phyloP scores from a whole-genome alignment of 805 yeast species.

The Starmerella vaccinii region DNA sequence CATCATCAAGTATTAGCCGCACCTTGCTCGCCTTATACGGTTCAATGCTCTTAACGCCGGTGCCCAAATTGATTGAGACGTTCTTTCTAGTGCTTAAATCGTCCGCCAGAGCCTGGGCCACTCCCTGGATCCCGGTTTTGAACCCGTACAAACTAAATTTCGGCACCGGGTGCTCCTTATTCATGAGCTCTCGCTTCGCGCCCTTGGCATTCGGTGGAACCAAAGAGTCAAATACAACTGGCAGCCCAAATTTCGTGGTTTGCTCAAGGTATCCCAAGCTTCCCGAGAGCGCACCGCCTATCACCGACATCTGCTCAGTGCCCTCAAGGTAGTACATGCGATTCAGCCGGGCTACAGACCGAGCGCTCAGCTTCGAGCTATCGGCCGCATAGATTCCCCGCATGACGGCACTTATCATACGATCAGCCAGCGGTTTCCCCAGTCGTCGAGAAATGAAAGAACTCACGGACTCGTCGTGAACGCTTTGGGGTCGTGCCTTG shows the following conservation, averaged over 20 bases:
- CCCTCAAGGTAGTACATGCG: slow-evolving; percentile 47
- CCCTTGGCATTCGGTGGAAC: slow-evolving; percentile 12
- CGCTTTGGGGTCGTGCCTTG: slow-evolving; percentile 22
- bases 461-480: slow-evolving; percentile 61
- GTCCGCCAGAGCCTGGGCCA: slow-evolving; percentile 24
- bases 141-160: slow-evolving; percentile 24
- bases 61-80: slow-evolving; percentile 22
- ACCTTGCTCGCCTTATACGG: slow-evolving; percentile 8
- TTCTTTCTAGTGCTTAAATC: slow-evolving; percentile 18
- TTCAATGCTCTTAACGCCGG: slow-evolving; percentile 13
- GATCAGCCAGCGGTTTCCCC: slow-evolving; percentile 42
- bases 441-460: slow-evolving; percentile 60
- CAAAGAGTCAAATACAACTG: slow-evolving; percentile 25
- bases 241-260: slow-evolving; percentile 23
- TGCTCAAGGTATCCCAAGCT: slow-evolving; percentile 26
- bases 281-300: slow-evolving; percentile 38
- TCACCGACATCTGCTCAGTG: slow-evolving; percentile 40
- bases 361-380: slow-evolving; percentile 51
- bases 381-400: slow-evolving; percentile 94
- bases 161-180: slow-evolving; percentile 9
- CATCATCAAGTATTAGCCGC: background rate
- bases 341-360: slow-evolving; percentile 44
- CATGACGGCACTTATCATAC: slow-evolving; percentile 67
- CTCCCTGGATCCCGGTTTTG: slow-evolving; percentile 26
- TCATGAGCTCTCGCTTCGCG: slow-evolving; percentile 8